Evolutionary conservation across 805 yeast species (phyloP), one percentile per base, ranked within the genome.

Genomic region (Candida oleophila): DNA sequence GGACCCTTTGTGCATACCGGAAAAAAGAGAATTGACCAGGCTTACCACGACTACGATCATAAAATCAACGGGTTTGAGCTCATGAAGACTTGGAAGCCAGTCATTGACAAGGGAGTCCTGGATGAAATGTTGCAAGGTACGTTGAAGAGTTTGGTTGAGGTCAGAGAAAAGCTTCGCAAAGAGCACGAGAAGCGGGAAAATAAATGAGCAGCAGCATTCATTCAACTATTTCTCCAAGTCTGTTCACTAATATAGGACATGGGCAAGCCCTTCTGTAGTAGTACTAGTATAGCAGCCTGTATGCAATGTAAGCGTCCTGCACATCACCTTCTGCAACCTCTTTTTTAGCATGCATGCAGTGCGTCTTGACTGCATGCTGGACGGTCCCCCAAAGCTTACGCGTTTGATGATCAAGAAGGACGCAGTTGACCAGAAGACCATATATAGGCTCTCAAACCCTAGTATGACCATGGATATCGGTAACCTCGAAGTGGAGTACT

Each of bases 51-150:
- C 15, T 41, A 18, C 18, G 19, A 32, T 3, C 5, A 15, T 15
- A 30, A 20, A 11, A 18, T 8, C 18, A 21, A 33, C n/a, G 44
- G 38, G 18, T 41, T 41, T 34, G 44, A 41, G n/a, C 11, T 14
- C 3, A 12, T 87, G 37, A 74, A 65, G 43, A 74, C 77, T 11
- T 86, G 91, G 90, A 63, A 65, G 41, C 68, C 82, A 16, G 66
- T 68, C 54, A 75, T 72, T 39, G 68, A 68, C 52, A 62, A 63
- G 22, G 79, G 76, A 34, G 74, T 72, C 18, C 68, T 73, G 21
- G 56, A 68, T 22, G 70, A 68, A 14, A 69, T 71, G 76, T 61
- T 71, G 41, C 61, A 69, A 37, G 66, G 66, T 36, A 67, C 64
- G 25, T 62, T 70, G 52, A 48, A 64, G 36, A 76, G 75, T 14